Evolutionary conservation across 352 stramenopile species (phyloP), one percentile per base, ranked within the genome.

Genomic region (Globisporangium parvum): DNA sequence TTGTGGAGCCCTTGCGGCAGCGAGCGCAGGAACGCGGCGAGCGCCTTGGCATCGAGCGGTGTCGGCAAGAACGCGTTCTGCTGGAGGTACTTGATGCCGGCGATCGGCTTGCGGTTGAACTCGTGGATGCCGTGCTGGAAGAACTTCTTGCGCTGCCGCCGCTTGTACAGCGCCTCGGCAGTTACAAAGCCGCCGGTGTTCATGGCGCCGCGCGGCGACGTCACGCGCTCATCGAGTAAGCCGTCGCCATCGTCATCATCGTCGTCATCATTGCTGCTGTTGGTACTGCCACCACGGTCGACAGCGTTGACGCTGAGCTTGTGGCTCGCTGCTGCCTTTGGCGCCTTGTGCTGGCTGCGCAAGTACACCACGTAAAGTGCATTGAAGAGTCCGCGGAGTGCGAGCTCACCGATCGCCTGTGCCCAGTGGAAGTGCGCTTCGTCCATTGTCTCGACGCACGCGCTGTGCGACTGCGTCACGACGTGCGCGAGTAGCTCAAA

Each of bases 71-170:
- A 89, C 0, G 63, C 61, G 33, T 93, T 68, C 46, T 92, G 71
- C 55, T 93, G 77, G 35, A 93, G 68, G 48, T 91, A 92, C 58
- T 85, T 80, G 67, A 97, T 87, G 51, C 91, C 94, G n/a, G 85
- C 80, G 14, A 96, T 72, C 14, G 81, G 84, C n/a, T 94, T 93
- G 18, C 85, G 77, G 65, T 99, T 99, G 71, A 99, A 99, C 51
- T 91, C 73, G 49, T 89, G 63, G 47, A 97, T 94, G 2, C 91
- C 87, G 37, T 88, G 75, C 59, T 92, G 81, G 46, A 93, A 91
- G 39, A 86, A 77, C 47, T 88, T 85, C 47, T 94, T 94, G 39
- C 82, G 80, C 50, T 91, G 72, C 3, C 79, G 77, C 15, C 83
- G 85, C 21, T 72, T 76, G 39, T 80, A 71, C 31, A 94, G 37